Evolutionary conservation across 2,329 filamentous ascomycete genomes (phyloP).

Genomic region (Colletotrichum sp.): DNA sequence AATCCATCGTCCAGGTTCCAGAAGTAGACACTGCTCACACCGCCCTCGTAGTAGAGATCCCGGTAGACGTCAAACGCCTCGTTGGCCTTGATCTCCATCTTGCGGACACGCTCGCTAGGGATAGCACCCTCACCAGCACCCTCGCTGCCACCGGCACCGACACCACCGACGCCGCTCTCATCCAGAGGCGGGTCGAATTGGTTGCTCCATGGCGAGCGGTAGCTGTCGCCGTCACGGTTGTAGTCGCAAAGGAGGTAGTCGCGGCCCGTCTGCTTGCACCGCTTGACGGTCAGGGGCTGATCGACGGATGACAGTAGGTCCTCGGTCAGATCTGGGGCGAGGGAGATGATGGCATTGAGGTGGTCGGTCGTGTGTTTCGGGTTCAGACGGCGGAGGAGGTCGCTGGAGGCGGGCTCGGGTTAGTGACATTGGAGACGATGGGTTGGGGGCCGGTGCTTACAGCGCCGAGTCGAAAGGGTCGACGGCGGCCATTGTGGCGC

Average conservation of each 20-base stretch:
- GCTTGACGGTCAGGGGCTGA: constrained; percentile 86
- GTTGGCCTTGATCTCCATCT: constrained; percentile 93
- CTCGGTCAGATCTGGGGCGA: constrained; percentile 92
- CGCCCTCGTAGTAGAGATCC: constrained; percentile 96
- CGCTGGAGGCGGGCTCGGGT: constrained; percentile 59
- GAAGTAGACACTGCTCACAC: constrained; percentile 94
- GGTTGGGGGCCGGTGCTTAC: constrained; percentile 50
- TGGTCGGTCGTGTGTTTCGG: constrained; percentile 90
- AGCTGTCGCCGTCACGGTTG: constrained; percentile 98
- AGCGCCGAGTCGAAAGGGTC: constrained; percentile 80
- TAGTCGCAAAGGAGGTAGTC: constrained; percentile 99
- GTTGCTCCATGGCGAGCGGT: constrained; percentile 98
- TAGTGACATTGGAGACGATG: background rate
- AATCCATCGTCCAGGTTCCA: constrained; percentile 99
- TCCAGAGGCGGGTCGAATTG: constrained; percentile 93
- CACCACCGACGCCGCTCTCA: constrained; percentile 57
- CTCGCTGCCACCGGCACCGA: constrained; percentile 58
- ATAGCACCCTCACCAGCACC: constrained; percentile 79
- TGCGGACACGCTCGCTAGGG: constrained; percentile 87
- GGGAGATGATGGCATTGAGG: constrained; percentile 84
- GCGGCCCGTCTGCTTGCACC: constrained; percentile 86
- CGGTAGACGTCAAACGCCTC: constrained; percentile 97
- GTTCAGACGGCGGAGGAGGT: constrained; percentile 97
- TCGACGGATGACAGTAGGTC: constrained; percentile 98
- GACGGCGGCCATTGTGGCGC: constrained; percentile 51